These are phyloP conservation scores for Erigeron canadensis DNA, from an alignment of 129 eudicot species.

Conservation along the genomic window DNA sequence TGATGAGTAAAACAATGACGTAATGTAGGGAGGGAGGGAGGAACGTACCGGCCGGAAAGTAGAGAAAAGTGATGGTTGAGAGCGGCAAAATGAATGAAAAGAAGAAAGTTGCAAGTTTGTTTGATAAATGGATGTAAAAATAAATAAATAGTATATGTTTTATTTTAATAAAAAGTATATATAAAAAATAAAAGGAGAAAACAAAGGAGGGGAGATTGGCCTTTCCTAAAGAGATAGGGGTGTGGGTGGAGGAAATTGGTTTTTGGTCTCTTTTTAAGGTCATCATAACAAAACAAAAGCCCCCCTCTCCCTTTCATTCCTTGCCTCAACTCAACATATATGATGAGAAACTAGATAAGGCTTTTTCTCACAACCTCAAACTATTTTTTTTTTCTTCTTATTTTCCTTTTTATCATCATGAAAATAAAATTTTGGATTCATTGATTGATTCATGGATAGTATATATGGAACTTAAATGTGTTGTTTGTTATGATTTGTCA, in stretches of 20 bases:
- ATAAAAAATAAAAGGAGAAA: background rate
- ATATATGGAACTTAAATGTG: no score
- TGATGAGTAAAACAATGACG: background rate
- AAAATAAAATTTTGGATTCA: no score
- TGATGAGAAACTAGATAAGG: conserved; percentile 43
- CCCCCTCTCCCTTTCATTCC: background rate
- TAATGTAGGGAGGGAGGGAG: conserved; percentile 10
- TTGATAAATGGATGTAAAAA: conserved; percentile 17
- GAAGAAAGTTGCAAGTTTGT: conserved; percentile 23
- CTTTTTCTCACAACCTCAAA: conserved; percentile 26
- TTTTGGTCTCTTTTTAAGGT: conserved; percentile 50
- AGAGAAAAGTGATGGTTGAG: background rate
- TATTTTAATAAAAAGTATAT: background rate
- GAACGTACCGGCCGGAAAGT: conserved; percentile 30
- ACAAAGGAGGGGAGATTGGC: conserved; percentile 40
- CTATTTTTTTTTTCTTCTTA: background rate
- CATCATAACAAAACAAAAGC: conserved; percentile 30
- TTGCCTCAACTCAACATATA: no score
- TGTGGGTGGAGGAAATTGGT: conserved; percentile 71
- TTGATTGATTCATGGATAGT: no score
- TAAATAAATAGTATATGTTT: conserved; percentile 6
- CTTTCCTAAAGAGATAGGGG: conserved; percentile 77
- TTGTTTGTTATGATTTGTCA: no score
- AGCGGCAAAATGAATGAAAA: conserved; percentile 20
- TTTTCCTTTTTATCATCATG: conserved; percentile 12